A percentile compares a stretch with the other conserved stretches of the same genome.
Conservation (phyloP, 1,284 basidiomycete species). For the Pseudozyma thailandica region DNA sequence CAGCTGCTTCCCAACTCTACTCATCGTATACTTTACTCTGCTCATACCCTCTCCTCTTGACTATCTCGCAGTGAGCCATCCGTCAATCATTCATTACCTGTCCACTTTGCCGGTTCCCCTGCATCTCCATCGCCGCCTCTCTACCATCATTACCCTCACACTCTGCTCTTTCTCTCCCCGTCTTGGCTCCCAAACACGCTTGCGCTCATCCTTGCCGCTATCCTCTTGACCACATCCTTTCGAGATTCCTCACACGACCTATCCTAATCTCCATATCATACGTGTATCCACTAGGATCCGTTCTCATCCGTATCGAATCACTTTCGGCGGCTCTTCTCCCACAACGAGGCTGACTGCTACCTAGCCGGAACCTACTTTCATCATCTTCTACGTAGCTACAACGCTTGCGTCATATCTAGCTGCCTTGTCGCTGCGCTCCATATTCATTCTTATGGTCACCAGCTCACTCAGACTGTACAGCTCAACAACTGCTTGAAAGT, state of each 20-base stretch:
- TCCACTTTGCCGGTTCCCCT: not conserved
- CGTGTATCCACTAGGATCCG: not conserved
- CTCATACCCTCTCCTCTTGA: not conserved
- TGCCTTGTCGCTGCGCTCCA: not conserved
- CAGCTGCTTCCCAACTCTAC: conserved; percentile 1
- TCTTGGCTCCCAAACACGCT: not conserved
- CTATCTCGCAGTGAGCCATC: not conserved
- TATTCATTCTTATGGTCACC: not conserved
- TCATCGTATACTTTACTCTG: not conserved
- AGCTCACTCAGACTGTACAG: not conserved
- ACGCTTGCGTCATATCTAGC: not conserved
- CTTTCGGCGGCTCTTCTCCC: not conserved
- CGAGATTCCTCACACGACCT: not conserved
- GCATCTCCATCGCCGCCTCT: not conserved
- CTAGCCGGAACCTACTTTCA: too few relatives aligned
- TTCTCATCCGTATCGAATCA: not conserved
- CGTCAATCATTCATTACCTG: not conserved
- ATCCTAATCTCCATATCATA: not conserved
- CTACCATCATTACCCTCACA: conserved; percentile 1
- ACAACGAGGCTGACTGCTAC: too few relatives aligned
- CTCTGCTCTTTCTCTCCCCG: too few relatives aligned
- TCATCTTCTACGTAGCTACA: too few relatives aligned
- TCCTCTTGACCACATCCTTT: not conserved
- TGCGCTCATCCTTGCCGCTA: not conserved
- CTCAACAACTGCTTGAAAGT: too few relatives aligned